Base-by-base conservation (phyloP, 2,329 filamentous ascomycete species). In the Xylaria multiplex region DNA sequence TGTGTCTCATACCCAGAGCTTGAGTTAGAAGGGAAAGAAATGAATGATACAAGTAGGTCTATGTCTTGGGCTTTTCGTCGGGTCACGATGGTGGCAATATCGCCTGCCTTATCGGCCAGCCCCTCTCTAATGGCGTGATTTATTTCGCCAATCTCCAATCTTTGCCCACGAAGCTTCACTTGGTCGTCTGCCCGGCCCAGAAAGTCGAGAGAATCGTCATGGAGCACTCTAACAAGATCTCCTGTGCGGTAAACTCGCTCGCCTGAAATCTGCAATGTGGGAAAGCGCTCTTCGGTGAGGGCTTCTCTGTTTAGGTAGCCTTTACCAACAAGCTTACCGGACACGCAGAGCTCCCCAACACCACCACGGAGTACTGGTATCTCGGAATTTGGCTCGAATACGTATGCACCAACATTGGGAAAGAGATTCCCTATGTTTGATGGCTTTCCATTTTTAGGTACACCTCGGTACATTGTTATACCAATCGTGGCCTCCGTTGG, bases 401-500 rank as follows among this genome's bases (percentile, higher is more conserved):
- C 91, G 70, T 90, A 94, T 0, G 91, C 90, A 0, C 93, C 93
- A 0, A 97, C 94, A 69, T 97, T 97, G 70, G 90, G 87, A 70
- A 97, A 97, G 69, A 93, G 91, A 30, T 84, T 85, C 0, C 94
- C 94, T 71, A 97, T 97, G 73, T 97, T 97, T 11, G 93, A 91
- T 0, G 94, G 88, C 35, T 93, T 91, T 0, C 93, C 93, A 69
- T 91, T 91, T 22, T 81, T 78, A 0, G 92, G 91, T 7, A 97
- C 92, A 40, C 92, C 86, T n/a, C 90, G 90, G 72, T 91, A 94
- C 85, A 96, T 96, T 0, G 94, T 97, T 42, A 94, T 91, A 5
- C 94, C 94, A 69, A 97, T 97, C 0, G 94, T 97, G 0, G 93
- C 91, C 77, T 97, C 95, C 0, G 94, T 97, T 1, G 94, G 95